Evolutionary conservation across 768 basidiomycete species (phyloP), one percentile per base, ranked within the genome.

Genomic region (Naganishia onofrii): DNA sequence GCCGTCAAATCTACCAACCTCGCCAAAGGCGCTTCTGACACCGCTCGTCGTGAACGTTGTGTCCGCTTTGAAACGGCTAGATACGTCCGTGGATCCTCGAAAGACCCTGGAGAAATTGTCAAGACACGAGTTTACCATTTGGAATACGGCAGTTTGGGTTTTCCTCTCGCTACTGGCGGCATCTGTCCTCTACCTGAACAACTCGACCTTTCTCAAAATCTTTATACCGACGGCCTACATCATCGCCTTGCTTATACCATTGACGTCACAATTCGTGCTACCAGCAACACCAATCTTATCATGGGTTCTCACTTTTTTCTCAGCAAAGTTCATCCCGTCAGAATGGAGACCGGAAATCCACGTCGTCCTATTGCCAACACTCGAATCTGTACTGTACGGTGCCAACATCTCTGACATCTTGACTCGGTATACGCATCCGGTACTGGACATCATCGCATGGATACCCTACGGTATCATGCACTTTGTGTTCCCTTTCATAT

Each of bases 341-440:
- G 72, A 81, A 19, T 87, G 86, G 81, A 86, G 96, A 2, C 96
- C 96, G 0, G 82, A 85, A 29, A 91, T 97, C 31, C 93, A 90
- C 68, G 95, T 99, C 73, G 89, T 91, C 38, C 85, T 98, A 12
- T 88, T 99, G 6, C 95, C 96, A 0, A 95, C 95, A 0, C 87
- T 97, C 66, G 96, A 99, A 78, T 88, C 90, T 23, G 92, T 96
- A 32, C 85, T 98, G 4, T 98, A 96, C 79, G 96, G 96, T 1
- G 95, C 94, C 67, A 98, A 98, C 82, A 93, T 98, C 69, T 95
- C 92, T 42, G 94, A 98, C 82, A 89, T 97, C 79, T 88, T 98
- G 70, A 97, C 95, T 28, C 87, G 93, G 21, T 94, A 88, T 82
- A 98, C 95, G 12, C 92, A 95, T 77, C 91, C 93, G 19, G 74